Evolutionary conservation across 2,329 filamentous ascomycete species (phyloP), one percentile per base, ranked within the genome.

Genomic region (Grosmannia serpens): DNA sequence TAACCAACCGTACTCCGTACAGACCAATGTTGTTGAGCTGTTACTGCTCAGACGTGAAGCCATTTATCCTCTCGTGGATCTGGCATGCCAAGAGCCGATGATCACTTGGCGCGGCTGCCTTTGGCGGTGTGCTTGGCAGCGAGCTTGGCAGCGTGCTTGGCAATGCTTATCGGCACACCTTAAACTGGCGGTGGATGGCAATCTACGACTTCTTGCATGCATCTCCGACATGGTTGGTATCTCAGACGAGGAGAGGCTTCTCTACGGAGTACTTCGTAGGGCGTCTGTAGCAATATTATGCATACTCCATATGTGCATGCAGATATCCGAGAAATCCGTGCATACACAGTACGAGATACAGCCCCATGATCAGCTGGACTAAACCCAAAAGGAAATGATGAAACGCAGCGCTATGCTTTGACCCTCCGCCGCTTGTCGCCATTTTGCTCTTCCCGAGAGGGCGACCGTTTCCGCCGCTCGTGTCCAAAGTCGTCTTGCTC

Each of bases 361-460:
- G n/a, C n/a, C n/a, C n/a, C n/a, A n/a, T n/a, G n/a, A n/a, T n/a
- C n/a, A n/a, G n/a, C n/a, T n/a, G n/a, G 15, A 38, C 35, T 35
- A 38, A 38, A n/a, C 20, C 41, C 8, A 44, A n/a, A 44, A 7
- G n/a, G 7, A 38, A 3, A 44, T 7, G 8, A 3, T 22, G 13
- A 44, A 20, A 22, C 20, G 4, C 10, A 22, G 24, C 8, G 24
- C 54, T 59, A 61, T 53, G 58, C 38, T 22, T 84, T 81, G 62
- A 85, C 75, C 65, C 74, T 77, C 53, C 81, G 75, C 62, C 84
- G 76, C 70, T 86, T 87, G 62, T 85, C 82, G 35, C 54, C 56
- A 53, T 74, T 77, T 50, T 73, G 46, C 49, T 57, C 71, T 47
- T 83, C 80, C 53, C 74, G 73, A 10, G 82, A 82, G 20, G 75